phyloP scores from a whole-genome alignment of 176 grass and related monocot genomes.

The Puya raimondii region DNA sequence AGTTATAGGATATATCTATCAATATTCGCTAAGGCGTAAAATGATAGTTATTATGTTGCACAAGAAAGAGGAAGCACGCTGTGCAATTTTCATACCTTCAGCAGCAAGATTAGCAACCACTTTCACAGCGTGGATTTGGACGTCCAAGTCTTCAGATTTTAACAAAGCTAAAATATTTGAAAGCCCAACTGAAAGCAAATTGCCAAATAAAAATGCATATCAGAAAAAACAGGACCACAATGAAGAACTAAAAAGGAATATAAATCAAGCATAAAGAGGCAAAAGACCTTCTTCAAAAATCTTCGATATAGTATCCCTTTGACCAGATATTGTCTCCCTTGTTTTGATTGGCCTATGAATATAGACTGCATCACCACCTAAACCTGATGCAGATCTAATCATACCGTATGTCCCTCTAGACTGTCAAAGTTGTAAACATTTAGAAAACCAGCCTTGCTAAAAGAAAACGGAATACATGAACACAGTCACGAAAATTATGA shows the following conservation, averaged over 20 bases:
- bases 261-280: slow-evolving; percentile 8
- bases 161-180: slow-evolving; percentile 63
- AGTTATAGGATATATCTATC: neutral
- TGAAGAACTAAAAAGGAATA: neutral
- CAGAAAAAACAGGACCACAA: neutral
- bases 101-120: slow-evolving; percentile 84
- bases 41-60: neutral
- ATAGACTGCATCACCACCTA: slow-evolving; percentile 22
- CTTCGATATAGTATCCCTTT: slow-evolving; percentile 70
- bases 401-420: slow-evolving; percentile 34
- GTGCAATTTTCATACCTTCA: slow-evolving; percentile 46
- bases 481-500: slow-evolving; percentile 11
- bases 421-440: slow-evolving; percentile 32
- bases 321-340: slow-evolving; percentile 47
- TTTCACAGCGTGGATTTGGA: slow-evolving; percentile 78
- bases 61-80: neutral
- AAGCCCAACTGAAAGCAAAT: slow-evolving; percentile 54
- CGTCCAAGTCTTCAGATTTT: slow-evolving; percentile 83
- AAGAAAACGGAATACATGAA: slow-evolving; percentile 13
- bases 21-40: neutral
- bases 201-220: slow-evolving; percentile 1
- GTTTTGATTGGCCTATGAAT: slow-evolving; percentile 47
- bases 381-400: slow-evolving; percentile 50
- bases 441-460: neutral
- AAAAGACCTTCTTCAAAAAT: slow-evolving; percentile 87